Evolutionary conservation across 306 rosid genomes (phyloP), one percentile per base, ranked within the genome.

Genomic region (Myrica gale): DNA sequence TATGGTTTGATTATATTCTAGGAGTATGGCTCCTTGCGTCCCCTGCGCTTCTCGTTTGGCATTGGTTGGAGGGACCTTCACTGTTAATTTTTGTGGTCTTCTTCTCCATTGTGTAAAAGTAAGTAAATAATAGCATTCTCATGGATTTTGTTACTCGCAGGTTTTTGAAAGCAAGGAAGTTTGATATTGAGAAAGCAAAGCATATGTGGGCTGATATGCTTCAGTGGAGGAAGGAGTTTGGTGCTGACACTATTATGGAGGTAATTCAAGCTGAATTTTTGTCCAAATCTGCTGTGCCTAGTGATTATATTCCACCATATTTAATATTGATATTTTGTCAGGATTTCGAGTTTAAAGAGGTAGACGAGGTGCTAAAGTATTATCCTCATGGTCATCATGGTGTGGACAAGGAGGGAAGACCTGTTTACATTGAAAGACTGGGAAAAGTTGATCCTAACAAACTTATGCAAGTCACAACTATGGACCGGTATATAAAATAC

Each of bases 181-280:
- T 95, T 74, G 99, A 95, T 75, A 65, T 84, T 46, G 97, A 95
- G 74, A 95, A 87, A 23, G 97, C 99, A 70, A 95, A 92, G 92
- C 88, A 88, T 85, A 93, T 93, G 98, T 93, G 97, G 97, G 92
- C 91, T 4, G 97, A 93, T 80, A 93, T 93, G 98, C 87, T 93
- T 63, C 90, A 87, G 71, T 93, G 98, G 98, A 91, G 98, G 84
- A 89, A 80, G 84, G 98, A 93, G 17, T 93, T 87, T 65, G 88
- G 92, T 58, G 84, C 88, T 17, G 97, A 93, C 88, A 85, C 93
- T 53, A 86, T 93, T 43, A 85, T 80, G 86, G 91, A 91, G 91
- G 98, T 93, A 77, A 76, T 5, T 7, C 17, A 9, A 17, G 50
- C 8, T 42, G 50, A 44, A 9, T 7, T 57, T 51, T 71, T 7